phyloP scores from a whole-genome alignment of 2,329 filamentous ascomycete genomes.

The Parafenestella ontariensis region DNA sequence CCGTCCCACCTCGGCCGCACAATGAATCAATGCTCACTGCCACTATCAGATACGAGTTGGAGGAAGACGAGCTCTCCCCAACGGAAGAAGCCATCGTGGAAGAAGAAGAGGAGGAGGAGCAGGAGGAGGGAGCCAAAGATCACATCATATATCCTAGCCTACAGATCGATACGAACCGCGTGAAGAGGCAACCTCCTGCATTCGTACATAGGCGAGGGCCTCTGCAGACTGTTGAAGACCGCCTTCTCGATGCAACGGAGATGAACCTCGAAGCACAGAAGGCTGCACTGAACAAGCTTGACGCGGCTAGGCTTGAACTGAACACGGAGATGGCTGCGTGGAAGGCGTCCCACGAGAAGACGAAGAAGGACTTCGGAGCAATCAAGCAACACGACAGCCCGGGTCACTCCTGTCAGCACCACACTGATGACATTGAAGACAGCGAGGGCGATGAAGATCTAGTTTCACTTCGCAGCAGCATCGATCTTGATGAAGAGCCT shows the following conservation, averaged over 20 bases:
- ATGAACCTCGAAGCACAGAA: conserved; percentile 7
- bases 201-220: conserved; percentile 19
- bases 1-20: conserved; percentile 1
- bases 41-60: conserved; percentile 10
- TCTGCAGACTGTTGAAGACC: conserved; percentile 29
- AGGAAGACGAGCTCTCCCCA: conserved; percentile 19
- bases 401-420: not conserved
- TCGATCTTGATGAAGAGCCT: conserved; percentile 30
- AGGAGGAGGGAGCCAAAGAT: no score
- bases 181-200: conserved; percentile 1
- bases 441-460: conserved; percentile 16
- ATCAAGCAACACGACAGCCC: not conserved
- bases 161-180: conserved; percentile 3
- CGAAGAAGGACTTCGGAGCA: conserved; percentile 14
- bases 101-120: not conserved
- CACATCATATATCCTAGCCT: conserved; percentile 4
- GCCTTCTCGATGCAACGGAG: conserved; percentile 29
- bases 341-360: conserved; percentile 14
- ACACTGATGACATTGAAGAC: not conserved
- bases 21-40: conserved; percentile 1
- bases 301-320: conserved; percentile 13
- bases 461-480: conserved; percentile 21
- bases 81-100: conserved; percentile 8
- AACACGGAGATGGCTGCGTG: conserved; percentile 11
- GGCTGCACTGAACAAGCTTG: not conserved